Evolutionary conservation across 2,329 filamentous ascomycete genomes (phyloP).

Genomic region (Laburnicola sp.): DNA sequence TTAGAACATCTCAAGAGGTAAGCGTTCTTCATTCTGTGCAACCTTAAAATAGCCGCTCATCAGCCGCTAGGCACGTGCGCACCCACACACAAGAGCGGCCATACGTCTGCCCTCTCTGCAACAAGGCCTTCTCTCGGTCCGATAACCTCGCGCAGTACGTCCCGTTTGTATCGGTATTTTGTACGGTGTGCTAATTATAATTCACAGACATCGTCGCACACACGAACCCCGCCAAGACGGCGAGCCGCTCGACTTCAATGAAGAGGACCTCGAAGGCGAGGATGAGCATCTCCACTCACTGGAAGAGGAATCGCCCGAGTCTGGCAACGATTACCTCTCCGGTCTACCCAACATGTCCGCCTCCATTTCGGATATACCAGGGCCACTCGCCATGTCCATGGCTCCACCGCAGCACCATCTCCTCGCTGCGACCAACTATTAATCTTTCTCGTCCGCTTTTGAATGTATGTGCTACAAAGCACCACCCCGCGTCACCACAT

Average conservation of each 20-base stretch:
- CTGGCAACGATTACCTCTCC: slow-evolving; percentile 63
- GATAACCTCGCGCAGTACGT: slow-evolving; percentile 97
- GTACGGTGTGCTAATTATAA: slow-evolving; percentile 46
- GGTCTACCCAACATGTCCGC: slow-evolving; percentile 32
- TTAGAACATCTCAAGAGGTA: slow-evolving; percentile 99
- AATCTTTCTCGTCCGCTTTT: slow-evolving; percentile 20
- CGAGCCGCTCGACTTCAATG: slow-evolving; percentile 68
- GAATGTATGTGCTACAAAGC: slow-evolving; percentile 24
- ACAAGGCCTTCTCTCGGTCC: slow-evolving; percentile 97
- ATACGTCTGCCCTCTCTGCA: slow-evolving; percentile 96
- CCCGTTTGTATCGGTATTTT: slow-evolving; percentile 13
- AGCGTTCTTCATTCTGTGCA: slow-evolving; percentile 53
- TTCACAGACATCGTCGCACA: slow-evolving; percentile 67
- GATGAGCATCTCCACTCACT: slow-evolving; percentile 82
- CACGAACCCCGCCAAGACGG: slow-evolving; percentile 75
- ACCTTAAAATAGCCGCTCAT: slow-evolving; percentile 54
- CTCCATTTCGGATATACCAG: slow-evolving; percentile 42
- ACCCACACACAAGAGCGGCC: slow-evolving; percentile 99
- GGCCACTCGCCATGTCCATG: slow-evolving; percentile 46
- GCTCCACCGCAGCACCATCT: slow-evolving; percentile 47
- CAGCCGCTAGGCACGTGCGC: slow-evolving; percentile 81
- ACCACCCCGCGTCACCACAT: slow-evolving; percentile 29
- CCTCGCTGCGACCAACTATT: slow-evolving; percentile 51
- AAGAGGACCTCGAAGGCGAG: slow-evolving; percentile 86
- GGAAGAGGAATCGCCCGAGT: slow-evolving; percentile 75